Evolutionary conservation across 257 asterid species (phyloP).

Genomic region (Nicotiana sylvestris): DNA sequence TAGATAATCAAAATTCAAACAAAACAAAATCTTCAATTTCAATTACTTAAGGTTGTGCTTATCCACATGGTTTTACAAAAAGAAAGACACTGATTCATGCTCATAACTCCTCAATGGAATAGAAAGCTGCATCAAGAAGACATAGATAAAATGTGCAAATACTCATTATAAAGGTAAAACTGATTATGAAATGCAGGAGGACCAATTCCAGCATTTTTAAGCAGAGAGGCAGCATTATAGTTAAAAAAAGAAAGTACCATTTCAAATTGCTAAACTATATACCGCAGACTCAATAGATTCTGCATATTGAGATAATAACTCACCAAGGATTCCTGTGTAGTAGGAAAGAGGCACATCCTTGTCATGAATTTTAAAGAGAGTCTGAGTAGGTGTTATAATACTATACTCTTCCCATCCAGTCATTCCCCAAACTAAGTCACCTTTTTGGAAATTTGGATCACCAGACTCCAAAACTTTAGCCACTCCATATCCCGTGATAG

Average conservation of each 20-base stretch:
- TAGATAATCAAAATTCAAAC: not conserved
- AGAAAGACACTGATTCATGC: not conserved
- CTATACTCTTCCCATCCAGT: conserved; percentile 24
- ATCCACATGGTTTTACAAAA: not conserved
- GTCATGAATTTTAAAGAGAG: not conserved
- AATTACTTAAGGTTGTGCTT: not conserved
- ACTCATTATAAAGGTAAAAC: not conserved
- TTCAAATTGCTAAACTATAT: not conserved
- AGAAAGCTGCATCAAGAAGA: not conserved
- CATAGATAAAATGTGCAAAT: not conserved
- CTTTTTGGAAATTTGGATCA: not conserved
- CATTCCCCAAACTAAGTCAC: conserved; percentile 10
- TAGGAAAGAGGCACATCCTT: conserved; percentile 10
- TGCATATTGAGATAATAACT: not conserved
- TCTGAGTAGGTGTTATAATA: conserved; percentile 1
- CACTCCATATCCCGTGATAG: not conserved
- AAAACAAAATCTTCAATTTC: not conserved
- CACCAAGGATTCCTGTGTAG: not conserved
- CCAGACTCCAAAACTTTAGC: not conserved
- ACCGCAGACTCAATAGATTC: not conserved
- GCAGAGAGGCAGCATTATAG: not conserved
- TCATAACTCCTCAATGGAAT: not conserved
- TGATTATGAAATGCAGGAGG: not conserved
- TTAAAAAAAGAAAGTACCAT: not conserved
- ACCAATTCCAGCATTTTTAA: not conserved